Percentiles rank a stretch among this genome's conserved stretches.
Conservation (phyloP, 768 basidiomycete species). For the Amanita fuliginea region DNA sequence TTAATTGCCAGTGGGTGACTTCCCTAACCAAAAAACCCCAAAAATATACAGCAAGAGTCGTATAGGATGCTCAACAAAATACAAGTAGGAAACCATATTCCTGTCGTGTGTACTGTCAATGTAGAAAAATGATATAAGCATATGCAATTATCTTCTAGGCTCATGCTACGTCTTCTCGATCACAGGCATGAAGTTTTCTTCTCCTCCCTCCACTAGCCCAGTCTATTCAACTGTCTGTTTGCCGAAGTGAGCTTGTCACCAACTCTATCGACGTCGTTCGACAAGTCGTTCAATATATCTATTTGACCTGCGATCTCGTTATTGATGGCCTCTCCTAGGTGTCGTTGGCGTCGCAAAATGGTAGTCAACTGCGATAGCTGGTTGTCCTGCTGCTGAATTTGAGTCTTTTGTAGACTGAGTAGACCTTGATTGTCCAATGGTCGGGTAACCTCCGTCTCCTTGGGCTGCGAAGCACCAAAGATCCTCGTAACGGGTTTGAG, state of each 20-base stretch:
- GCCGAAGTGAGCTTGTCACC: constrained; percentile 70
- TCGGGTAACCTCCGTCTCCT: constrained; percentile 79
- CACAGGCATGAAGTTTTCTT: too few species aligned
- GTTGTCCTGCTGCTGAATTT: constrained; percentile 77
- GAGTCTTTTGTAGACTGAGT: constrained; percentile 64
- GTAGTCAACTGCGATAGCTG: constrained; percentile 74
- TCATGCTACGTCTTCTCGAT: too few species aligned
- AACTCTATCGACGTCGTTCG: constrained; percentile 64
- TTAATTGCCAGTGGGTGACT: too few species aligned
- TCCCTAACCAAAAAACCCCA: too few species aligned
- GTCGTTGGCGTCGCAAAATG: constrained; percentile 74
- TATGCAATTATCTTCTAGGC: too few species aligned
- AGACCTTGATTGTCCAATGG: constrained; percentile 81
- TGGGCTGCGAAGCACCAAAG: constrained; percentile 53
- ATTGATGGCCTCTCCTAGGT: constrained; percentile 79
- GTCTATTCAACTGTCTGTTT: constrained; percentile 72
- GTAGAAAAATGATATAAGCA: too few species aligned
- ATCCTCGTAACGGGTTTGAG: constrained; percentile 54
- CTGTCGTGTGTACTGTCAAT: too few species aligned
- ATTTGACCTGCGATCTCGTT: constrained; percentile 77
- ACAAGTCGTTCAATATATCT: constrained; percentile 75
- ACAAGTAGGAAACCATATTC: too few species aligned
- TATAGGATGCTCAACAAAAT: too few species aligned
- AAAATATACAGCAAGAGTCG: too few species aligned
- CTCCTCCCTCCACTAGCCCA: constrained; percentile 38